A percentile compares a stretch with the other conserved stretches of the same genome.
Evolutionary conservation across 192 early-diverging fungal genomes (phyloP).

Genomic region (Glomus cerebriforme): DNA sequence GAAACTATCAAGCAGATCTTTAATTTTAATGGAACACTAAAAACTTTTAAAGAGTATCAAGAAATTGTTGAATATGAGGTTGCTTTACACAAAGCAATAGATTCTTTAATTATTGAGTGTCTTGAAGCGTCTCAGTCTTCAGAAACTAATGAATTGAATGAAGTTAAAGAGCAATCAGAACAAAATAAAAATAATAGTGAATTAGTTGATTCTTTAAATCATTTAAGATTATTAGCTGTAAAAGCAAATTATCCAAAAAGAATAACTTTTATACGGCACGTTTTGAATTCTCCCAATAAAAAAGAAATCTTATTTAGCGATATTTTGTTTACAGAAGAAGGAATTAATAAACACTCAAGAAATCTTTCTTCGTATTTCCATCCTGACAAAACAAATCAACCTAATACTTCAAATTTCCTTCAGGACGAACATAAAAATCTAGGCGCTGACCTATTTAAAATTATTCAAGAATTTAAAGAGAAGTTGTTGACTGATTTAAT

Average conservation of each 20-base stretch:
- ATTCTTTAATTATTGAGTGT: no score
- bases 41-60: no score
- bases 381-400: background rate
- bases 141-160: no score
- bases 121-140: no score
- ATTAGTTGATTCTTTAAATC: background rate
- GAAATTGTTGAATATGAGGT: no score
- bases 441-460: background rate
- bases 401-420: background rate
- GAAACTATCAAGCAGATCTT: no score
- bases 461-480: background rate
- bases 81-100: no score
- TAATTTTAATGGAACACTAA: no score
- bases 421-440: background rate
- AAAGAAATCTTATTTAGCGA: background rate
- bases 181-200: background rate
- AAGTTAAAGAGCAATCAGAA: no score
- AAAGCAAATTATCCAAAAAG: background rate
- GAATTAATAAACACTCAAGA: background rate
- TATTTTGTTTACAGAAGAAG: background rate
- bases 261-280: conserved; percentile 1
- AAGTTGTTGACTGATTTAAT: background rate
- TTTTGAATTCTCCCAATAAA: conserved; percentile 14
- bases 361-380: conserved; percentile 6
- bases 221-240: background rate